Evolutionary conservation across 1,284 basidiomycete genomes (phyloP), one percentile per base, ranked within the genome.

Genomic region (Malassezia vespertilionis): DNA sequence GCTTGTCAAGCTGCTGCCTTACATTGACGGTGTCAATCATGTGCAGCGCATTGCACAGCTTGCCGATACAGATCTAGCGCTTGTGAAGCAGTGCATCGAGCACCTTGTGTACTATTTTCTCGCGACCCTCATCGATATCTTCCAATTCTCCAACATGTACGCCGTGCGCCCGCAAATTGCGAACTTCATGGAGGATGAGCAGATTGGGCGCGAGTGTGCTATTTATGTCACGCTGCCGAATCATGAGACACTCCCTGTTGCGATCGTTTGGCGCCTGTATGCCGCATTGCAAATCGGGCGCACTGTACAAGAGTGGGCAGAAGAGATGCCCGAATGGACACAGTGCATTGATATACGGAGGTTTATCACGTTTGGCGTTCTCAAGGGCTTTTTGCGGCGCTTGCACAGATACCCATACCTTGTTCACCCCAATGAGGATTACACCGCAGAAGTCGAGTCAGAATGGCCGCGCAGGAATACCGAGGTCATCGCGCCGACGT

Each of bases 361-460:
- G 12, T 93, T 99, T 71, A 82, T 89, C n/a, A 88, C 84, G 54
- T 99, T 97, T 65, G 93, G 91, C 11, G 84, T 95, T n/a, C 93
- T 99, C 73, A 97, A 99, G 74, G 90, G 89, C 0, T 97, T 96
- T 66, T 76, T 99, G 11, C 80, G 86, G 6, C 77, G 93, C 30
- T 82, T 96, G 0, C 87, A 95, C 68, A 80, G 89, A 14, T 97
- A 85, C 78, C 93, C 93, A 0, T 75, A 93, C 30, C 76, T 84
- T n/a, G 37, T 63, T 1, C 11, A 33, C 21, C 15, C 46, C 9
- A 24, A 26, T 20, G 54, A 48, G 15, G 41, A 43, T 23, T 23
- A 15, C 22, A 43, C 41, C 4, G 31, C 41, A 11, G 32, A 43
- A 18, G 41, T 26, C 12, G 41, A 43, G 27, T n/a, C 31, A 2